Percentiles rank a stretch among this genome's conserved stretches.
phyloP scores from a whole-genome alignment of 2,329 filamentous ascomycete species.

The Pyrenophora tritici-repentis region DNA sequence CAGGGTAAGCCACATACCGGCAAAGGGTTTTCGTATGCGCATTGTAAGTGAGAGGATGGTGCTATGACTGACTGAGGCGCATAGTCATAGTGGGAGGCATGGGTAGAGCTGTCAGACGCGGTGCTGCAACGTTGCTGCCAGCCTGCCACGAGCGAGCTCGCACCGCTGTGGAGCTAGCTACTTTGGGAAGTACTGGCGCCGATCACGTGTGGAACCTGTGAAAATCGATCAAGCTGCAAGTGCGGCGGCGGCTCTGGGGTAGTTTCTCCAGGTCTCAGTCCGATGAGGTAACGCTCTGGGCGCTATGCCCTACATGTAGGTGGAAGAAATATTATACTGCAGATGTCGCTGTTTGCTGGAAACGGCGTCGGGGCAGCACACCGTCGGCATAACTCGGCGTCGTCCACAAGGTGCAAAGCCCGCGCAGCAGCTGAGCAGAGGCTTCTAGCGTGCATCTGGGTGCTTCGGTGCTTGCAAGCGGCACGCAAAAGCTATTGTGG shows the following conservation, averaged over 20 bases:
- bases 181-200: background rate
- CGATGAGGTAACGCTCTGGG: background rate
- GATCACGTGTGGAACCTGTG: constrained; percentile 19
- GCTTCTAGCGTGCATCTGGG: background rate
- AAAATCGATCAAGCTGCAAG: constrained; percentile 5
- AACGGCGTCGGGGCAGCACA: too few species aligned
- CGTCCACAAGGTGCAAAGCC: too few species aligned
- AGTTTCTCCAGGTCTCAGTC: constrained; percentile 5
- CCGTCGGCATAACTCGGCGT: too few species aligned
- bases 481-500: background rate
- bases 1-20: constrained; percentile 9
- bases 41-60: background rate
- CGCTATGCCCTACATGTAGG: too few species aligned
- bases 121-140: constrained; percentile 11
- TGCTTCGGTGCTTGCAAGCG: background rate
- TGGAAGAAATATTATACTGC: too few species aligned
- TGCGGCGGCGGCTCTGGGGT: constrained; percentile 6
- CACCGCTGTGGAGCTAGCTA: constrained; percentile 4
- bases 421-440: background rate
- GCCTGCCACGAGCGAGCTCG: constrained; percentile 1
- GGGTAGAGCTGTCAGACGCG: constrained; percentile 5
- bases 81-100: background rate
- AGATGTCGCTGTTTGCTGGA: too few species aligned
- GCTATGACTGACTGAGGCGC: constrained; percentile 1
- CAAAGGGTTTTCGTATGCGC: constrained; percentile 18